Base-by-base conservation (phyloP, 805 yeast species). In the Pichia heedii region DNA sequence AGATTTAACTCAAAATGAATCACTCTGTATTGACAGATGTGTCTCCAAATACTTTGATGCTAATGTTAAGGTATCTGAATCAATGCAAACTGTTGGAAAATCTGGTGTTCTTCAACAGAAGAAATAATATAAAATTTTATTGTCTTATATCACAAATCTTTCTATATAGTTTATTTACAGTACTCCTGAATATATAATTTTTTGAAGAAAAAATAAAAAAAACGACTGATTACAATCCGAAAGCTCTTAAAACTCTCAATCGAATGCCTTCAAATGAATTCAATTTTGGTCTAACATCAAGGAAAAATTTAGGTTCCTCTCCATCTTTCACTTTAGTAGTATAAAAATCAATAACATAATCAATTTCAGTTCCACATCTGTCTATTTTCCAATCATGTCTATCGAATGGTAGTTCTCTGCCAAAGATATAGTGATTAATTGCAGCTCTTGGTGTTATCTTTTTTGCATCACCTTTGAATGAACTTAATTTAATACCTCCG, bases 41-140 rank as follows among this genome's bases (percentile, higher is more conserved):
- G 97, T 89, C 46, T 77, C 93, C 55, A 89, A 89, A 66, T 89
- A 89, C 67, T 89, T 89, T 57, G 96, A 86, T 56, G 85, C 95
- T 52, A 89, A 89, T 62, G 93, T 87, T 50, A 84, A 86, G 68
- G 96, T 89, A 49, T 96, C 96, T 56, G 97, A 89, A 67, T 58
- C 62, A 40, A 65, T 65, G 69, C 69, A 65, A 54, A 36, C 56
- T n/a, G 54, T 65, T 37, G 69, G 69, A 43, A 58, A 57, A 44
- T 55, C 57, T 40, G 69, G 68, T 36, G 50, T 56, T 8, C 52
- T 64, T 39, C 63, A 60, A 15, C 33, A 50, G 43, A 45, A 43
- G 41, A 27, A 39, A 40, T 32, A 32, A 18, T 11, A 29, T 29
- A 29, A 9, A 29, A 11, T 9, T 29, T 11, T 29, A 36, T 22